A percentile compares a stretch with the other conserved stretches of the same genome.
Conservation (phyloP, 176 grass and related monocot species). For the Oryza meyeriana region DNA sequence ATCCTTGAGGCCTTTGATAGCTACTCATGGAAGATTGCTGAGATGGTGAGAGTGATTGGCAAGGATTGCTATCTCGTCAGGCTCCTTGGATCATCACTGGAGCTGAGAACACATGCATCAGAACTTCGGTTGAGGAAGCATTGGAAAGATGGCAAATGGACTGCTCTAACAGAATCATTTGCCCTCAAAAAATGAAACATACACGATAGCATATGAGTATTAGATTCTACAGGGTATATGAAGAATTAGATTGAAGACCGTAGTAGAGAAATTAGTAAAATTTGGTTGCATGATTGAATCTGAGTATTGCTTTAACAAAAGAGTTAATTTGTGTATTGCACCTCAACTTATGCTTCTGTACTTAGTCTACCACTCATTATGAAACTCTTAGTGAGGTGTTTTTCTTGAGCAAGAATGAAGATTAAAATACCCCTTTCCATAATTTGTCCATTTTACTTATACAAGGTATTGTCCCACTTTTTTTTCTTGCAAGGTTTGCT, state of each 20-base stretch:
- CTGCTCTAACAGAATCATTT: constrained; percentile 12
- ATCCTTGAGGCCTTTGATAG: constrained; percentile 62
- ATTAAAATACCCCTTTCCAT: background rate
- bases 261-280: background rate
- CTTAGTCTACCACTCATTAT: background rate
- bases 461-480: background rate
- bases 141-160: constrained; percentile 71
- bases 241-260: background rate
- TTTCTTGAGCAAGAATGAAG: background rate
- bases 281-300: background rate
- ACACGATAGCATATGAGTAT: background rate
- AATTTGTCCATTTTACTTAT: background rate
- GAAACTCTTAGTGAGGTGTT: background rate
- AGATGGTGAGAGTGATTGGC: constrained; percentile 32
- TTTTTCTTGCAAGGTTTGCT: background rate
- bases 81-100: constrained; percentile 48
- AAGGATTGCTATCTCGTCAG: constrained; percentile 46
- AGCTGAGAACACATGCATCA: constrained; percentile 30
- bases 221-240: background rate
- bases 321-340: background rate
- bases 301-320: background rate
- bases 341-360: background rate
- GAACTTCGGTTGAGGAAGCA: constrained; percentile 43
- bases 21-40: constrained; percentile 62
- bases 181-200: background rate